phyloP scores from a whole-genome alignment of 768 basidiomycete genomes.

The Flagelloscypha sp. region DNA sequence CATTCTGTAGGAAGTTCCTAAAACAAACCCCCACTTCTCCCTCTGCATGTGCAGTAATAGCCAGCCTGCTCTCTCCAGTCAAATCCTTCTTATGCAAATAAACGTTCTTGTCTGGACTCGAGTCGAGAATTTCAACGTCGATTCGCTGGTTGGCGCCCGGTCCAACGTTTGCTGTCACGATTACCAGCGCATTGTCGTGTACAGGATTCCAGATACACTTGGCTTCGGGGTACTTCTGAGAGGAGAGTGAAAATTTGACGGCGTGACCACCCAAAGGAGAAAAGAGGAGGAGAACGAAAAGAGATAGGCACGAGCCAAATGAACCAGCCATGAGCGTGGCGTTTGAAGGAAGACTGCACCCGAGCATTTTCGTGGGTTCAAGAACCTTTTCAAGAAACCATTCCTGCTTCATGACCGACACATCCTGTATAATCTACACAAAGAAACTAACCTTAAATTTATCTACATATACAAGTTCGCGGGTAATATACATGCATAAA shows the following conservation, averaged over 20 bases:
- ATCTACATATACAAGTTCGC: too few species aligned
- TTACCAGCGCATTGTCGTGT: slow-evolving; percentile 79
- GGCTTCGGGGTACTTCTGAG: slow-evolving; percentile 60
- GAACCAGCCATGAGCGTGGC: too few species aligned
- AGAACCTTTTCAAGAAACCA: slow-evolving; percentile 1
- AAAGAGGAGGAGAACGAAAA: background rate
- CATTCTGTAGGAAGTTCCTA: slow-evolving; percentile 69
- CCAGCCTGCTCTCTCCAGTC: slow-evolving; percentile 85
- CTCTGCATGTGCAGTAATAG: slow-evolving; percentile 87
- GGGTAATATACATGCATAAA: too few species aligned
- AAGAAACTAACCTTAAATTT: too few species aligned
- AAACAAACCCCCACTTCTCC: slow-evolving; percentile 97
- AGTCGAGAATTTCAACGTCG: slow-evolving; percentile 93
- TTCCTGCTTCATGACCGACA: too few species aligned
- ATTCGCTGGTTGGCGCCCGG: slow-evolving; percentile 70
- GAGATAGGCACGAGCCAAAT: too few species aligned
- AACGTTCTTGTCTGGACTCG: slow-evolving; percentile 73
- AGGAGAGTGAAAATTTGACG: slow-evolving; percentile 79
- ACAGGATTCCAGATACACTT: slow-evolving; percentile 97
- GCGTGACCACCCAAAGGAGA: slow-evolving; percentile 24
- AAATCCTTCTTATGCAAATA: slow-evolving; percentile 87
- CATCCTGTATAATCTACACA: too few species aligned
- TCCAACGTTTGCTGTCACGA: slow-evolving; percentile 91
- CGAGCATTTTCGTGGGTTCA: too few species aligned
- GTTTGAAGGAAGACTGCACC: too few species aligned